These are phyloP conservation scores for Schizosaccharomyces lindneri DNA, from an alignment of 805 yeast genomes.

Conservation along the genomic window DNA sequence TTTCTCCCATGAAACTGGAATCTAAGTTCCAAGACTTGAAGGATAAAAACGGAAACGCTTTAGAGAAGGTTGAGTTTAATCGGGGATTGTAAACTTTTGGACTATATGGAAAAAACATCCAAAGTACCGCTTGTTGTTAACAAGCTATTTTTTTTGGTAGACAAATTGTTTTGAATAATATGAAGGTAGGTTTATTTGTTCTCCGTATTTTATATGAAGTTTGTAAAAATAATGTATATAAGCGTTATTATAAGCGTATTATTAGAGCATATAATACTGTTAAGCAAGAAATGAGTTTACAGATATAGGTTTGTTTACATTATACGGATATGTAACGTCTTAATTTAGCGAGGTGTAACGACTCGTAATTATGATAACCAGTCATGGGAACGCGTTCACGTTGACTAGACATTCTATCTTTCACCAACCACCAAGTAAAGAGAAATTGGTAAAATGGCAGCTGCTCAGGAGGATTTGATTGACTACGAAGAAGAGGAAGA, in stretches of 20 bases:
- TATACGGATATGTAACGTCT: no score
- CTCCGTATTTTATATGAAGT: no score
- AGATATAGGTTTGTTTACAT: no score
- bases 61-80: constrained; percentile 54
- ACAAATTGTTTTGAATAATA: not conserved
- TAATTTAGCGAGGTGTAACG: no score
- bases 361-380: no score
- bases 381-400: not conserved
- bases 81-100: constrained; percentile 46
- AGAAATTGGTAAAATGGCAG: not conserved
- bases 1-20: constrained; percentile 39
- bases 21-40: constrained; percentile 32
- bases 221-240: no score
- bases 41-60: constrained; percentile 32
- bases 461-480: constrained; percentile 56
- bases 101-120: no score
- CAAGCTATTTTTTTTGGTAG: not conserved
- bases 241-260: no score
- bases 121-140: not conserved
- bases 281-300: no score
- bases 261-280: no score
- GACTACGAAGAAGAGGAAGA: constrained; percentile 98
- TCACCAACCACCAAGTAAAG: not conserved
- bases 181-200: no score
- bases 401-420: not conserved